Conservation (phyloP, 1,284 basidiomycete genomes). For the Rhizoctonia solani region DNA sequence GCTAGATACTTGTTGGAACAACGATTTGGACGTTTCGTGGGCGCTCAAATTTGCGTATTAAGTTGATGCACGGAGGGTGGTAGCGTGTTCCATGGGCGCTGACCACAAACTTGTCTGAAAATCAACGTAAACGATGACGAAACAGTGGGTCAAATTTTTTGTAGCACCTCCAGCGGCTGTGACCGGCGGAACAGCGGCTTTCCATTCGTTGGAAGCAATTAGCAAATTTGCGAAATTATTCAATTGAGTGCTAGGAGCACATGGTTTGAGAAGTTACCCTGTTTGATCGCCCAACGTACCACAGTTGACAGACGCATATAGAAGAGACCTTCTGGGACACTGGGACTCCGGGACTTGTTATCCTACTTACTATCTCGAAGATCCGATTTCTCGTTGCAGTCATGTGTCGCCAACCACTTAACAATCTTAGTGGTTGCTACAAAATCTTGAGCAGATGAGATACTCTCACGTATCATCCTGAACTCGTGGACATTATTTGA, state of each 20-base stretch:
- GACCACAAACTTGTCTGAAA: too few species aligned
- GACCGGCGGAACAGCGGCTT: conserved; percentile 20
- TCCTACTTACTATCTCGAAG: conserved; percentile 8
- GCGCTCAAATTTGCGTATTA: too few species aligned
- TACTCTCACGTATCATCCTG: background rate
- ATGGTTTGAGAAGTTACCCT: conserved; percentile 26
- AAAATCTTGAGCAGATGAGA: background rate
- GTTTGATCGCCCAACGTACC: conserved; percentile 13
- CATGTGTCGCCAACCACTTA: conserved; percentile 11
- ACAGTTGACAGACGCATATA: conserved; percentile 11
- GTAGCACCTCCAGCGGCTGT: conserved; percentile 1
- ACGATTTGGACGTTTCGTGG: background rate
- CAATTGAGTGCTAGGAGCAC: conserved; percentile 16
- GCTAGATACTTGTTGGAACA: background rate
- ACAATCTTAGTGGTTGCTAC: background rate
- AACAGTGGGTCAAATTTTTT: background rate
- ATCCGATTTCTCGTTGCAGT: conserved; percentile 12
- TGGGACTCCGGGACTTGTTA: background rate
- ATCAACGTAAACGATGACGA: background rate
- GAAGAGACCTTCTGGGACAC: background rate
- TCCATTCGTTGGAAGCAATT: background rate
- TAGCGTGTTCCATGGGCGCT: too few species aligned
- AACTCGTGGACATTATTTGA: conserved; percentile 13
- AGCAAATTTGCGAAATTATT: conserved; percentile 4
- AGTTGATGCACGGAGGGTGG: too few species aligned